Evolutionary conservation across 2,329 filamentous ascomycete species (phyloP), one percentile per base, ranked within the genome.

Genomic region (Bertia moriformis): DNA sequence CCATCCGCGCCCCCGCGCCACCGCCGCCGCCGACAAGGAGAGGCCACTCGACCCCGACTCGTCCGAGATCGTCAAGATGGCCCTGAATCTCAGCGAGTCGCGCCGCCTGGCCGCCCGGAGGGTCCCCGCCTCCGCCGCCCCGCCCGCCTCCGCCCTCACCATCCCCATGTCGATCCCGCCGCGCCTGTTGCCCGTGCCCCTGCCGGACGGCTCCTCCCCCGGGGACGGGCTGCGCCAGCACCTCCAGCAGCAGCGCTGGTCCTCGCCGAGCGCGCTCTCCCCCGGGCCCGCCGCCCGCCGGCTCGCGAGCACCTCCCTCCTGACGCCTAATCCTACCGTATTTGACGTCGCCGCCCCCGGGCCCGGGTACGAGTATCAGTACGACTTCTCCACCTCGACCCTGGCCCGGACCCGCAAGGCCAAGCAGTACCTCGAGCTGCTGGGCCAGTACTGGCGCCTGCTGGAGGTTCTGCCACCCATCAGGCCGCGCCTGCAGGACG

Each of bases 31-130:
- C 43, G 39, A 42, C 51, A 4, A 47, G 41, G 20, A 44, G 45
- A 36, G 45, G 53, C 13, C 48, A 56, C 54, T 83, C 15, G 76
- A 86, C 49, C 69, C 82, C 43, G 88, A 95, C 51, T 82, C 88
- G 4, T 75, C 81, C 3, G 84, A 94, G 56, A 93, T 96, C 45
- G 86, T 96, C 32, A 87, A 87, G 51, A 83, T 96, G 72, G 89
- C 89, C 1, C 61, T 96, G 48, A 91, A 81, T 46, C 60, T 96
- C 38, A 93, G 83, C 61, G 86, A 95, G 57, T 84, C 80, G 51
- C 74, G 77, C 46, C 74, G 75, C 51, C 69, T 68, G 59, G 83
- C 66, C 44, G 74, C 62, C 56, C 72, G 65, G 57, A 70, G 63
- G 57, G 76, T 54, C 55, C 69, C 58, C 47, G 73, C 51, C 40